Base-by-base conservation (phyloP, 169 alveolate genomes). In the Plasmodium knowlesi region DNA sequence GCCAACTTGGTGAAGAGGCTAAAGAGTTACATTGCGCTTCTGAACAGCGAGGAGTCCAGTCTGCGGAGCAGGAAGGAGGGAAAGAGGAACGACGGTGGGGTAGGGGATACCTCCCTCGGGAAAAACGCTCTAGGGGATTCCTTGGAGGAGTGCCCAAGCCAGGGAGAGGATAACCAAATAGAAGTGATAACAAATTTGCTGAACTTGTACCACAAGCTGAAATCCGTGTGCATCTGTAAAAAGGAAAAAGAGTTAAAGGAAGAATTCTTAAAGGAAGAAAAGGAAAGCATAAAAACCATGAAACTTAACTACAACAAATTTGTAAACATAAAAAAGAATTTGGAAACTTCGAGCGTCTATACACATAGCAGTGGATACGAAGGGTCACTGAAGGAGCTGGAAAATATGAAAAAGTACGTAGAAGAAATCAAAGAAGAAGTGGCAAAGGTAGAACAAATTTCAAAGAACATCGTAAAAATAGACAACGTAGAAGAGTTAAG, bases 401-500 rank as follows among this genome's bases (percentile, higher is more conserved):
- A 86, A n/a, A 76, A 32, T 16, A 86, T 83, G 61, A 86, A 86
- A 54, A 86, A 86, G n/a, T 76, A 86, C 43, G 32, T 86, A 53
- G 28, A 12, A 70, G 93, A 86, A 73, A 86, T 86, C 34, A 61
- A 86, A 25, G 93, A 86, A 19, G 93, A 86, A 86, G 84, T 70
- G 1, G 76, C 14, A 30, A 70, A 86, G 70, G 43, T 86, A 67
- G 80, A 74, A 28, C 85, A 86, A 28, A 86, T 86, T 3, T 86
- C 93, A 12, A 54, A 86, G 19, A 74, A 86, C 19, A 86, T 86
- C 25, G 80, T 86, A 53, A 73, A 74, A 37, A 86, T 86, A 74
- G 93, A 86, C 30, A 74, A 86, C 25, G 93, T 86, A 74, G 93
- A 86, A 74, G 93, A 86, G n/a, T 39, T 86, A 76, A 76, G 61